phyloP scores from a whole-genome alignment of 108 stramenopile genomes.

The Craspedostauros australis region DNA sequence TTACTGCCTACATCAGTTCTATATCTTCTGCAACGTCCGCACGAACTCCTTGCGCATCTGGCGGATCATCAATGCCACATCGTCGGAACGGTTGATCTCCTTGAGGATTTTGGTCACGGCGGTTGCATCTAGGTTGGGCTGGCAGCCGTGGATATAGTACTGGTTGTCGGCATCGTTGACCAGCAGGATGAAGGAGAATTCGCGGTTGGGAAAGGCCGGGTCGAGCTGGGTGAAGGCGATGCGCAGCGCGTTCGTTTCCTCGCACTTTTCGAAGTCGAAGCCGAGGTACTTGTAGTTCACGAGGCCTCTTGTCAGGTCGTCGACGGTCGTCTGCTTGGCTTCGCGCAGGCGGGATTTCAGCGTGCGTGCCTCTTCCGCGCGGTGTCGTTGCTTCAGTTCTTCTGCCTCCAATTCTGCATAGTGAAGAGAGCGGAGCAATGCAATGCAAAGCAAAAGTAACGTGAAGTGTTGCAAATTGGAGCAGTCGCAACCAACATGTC shows the following conservation, averaged over 20 bases:
- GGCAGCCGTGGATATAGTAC: constrained; percentile 37
- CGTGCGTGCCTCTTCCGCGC: constrained; percentile 16
- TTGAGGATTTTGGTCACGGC: constrained; percentile 15
- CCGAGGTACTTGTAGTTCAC: constrained; percentile 53
- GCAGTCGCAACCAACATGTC: too few relatives aligned
- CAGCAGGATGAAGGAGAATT: constrained; percentile 40
- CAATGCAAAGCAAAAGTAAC: too few relatives aligned
- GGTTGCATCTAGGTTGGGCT: constrained; percentile 23
- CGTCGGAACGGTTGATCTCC: constrained; percentile 30
- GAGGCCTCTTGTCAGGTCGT: constrained; percentile 51
- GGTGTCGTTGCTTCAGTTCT: constrained; percentile 16
- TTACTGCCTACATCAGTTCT: too few relatives aligned
- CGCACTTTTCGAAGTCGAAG: constrained; percentile 38
- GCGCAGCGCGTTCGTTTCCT: constrained; percentile 23
- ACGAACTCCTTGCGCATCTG: constrained; percentile 44
- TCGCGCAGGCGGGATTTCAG: constrained; percentile 26
- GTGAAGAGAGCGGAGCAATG: not conserved
- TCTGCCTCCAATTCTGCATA: constrained; percentile 13
- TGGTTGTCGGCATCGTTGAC: constrained; percentile 34
- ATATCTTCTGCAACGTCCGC: too few relatives aligned
- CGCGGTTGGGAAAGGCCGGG: constrained; percentile 21
- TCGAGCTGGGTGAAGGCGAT: constrained; percentile 49
- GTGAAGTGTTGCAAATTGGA: too few relatives aligned
- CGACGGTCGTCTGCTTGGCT: constrained; percentile 40
- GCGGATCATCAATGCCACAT: constrained; percentile 21